phyloP scores from a whole-genome alignment of 2,329 filamentous ascomycete genomes.

The Venturia oleaginea region DNA sequence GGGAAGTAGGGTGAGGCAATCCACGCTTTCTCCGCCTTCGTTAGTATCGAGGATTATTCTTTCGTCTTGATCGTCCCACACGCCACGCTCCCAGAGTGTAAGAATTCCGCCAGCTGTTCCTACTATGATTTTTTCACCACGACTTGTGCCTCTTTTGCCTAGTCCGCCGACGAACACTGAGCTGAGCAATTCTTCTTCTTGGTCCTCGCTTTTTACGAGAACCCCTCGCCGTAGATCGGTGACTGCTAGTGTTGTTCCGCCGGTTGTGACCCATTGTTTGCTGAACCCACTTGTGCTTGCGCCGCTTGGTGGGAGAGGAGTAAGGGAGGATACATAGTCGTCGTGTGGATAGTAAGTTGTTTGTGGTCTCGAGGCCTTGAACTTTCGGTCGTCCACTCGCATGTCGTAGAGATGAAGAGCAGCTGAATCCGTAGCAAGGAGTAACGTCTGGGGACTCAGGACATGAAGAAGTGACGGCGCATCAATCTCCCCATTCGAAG shows the following conservation, averaged over 20 bases:
- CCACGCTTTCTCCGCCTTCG: conserved; percentile 62
- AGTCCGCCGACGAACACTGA: conserved; percentile 70
- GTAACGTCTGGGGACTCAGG: conserved; percentile 77
- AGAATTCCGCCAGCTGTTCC: conserved; percentile 73
- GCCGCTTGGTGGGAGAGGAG: conserved; percentile 68
- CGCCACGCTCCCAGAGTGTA: conserved; percentile 87
- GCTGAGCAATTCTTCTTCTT: conserved; percentile 87
- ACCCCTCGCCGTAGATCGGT: conserved; percentile 83
- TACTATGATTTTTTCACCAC: conserved; percentile 67
- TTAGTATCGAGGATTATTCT: conserved; percentile 64
- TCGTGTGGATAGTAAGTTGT: conserved; percentile 81
- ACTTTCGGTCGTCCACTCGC: conserved; percentile 43
- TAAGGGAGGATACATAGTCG: conserved; percentile 85
- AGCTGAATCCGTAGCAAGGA: conserved; percentile 84
- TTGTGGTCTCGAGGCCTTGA: conserved; percentile 51
- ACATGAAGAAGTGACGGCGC: conserved; percentile 73
- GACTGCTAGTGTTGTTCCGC: conserved; percentile 81
- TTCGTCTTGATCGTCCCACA: conserved; percentile 93
- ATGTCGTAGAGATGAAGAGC: conserved; percentile 83
- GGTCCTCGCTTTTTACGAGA: conserved; percentile 81
- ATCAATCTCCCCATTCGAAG: conserved; percentile 43
- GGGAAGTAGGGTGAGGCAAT: conserved; percentile 65
- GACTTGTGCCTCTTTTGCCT: conserved; percentile 57
- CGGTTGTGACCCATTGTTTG: conserved; percentile 92
- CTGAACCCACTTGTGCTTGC: conserved; percentile 80